These are phyloP conservation scores for Cyberlindnera saturnus DNA, from an alignment of 805 yeast species.

Conservation along the genomic window DNA sequence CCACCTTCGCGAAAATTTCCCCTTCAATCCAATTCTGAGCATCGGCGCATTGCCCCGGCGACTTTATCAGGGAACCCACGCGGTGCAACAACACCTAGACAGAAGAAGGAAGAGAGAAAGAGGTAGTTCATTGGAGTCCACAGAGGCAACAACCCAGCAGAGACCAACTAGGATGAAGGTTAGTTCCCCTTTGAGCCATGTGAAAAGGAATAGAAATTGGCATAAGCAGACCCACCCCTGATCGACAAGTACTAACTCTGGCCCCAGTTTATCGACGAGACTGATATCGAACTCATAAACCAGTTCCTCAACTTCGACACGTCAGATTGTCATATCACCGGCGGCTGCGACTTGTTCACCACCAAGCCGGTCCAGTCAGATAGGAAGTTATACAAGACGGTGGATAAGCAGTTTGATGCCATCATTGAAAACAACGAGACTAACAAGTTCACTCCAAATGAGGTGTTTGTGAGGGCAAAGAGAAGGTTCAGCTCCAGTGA, in stretches of 20 bases:
- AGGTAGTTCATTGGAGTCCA: too few relatives aligned
- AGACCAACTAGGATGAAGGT: too few relatives aligned
- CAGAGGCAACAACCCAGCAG: too few relatives aligned
- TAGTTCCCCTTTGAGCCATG: too few relatives aligned
- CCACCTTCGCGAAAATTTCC: too few relatives aligned
- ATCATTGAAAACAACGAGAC: constrained; percentile 27
- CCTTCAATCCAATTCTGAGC: too few relatives aligned
- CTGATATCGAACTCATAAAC: constrained; percentile 86
- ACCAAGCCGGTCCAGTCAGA: constrained; percentile 92
- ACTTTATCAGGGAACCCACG: too few relatives aligned
- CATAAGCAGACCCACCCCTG: not conserved
- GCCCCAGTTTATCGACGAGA: constrained; percentile 78
- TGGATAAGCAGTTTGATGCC: constrained; percentile 72
- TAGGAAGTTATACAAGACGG: constrained; percentile 78
- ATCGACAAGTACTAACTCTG: constrained; percentile 3
- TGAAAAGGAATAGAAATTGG: not conserved
- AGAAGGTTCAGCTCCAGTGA: constrained; percentile 30
- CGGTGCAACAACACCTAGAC: too few relatives aligned
- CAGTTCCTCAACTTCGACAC: constrained; percentile 79
- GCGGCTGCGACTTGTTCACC: constrained; percentile 90
- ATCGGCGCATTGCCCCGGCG: too few relatives aligned
- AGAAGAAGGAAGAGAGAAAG: too few relatives aligned
- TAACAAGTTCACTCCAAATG: constrained; percentile 15
- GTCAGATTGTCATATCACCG: constrained; percentile 68
- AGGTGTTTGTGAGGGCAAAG: constrained; percentile 34